Evolutionary conservation across 257 asterid species (phyloP), one percentile per base, ranked within the genome.

Genomic region (Primulina tabacum): DNA sequence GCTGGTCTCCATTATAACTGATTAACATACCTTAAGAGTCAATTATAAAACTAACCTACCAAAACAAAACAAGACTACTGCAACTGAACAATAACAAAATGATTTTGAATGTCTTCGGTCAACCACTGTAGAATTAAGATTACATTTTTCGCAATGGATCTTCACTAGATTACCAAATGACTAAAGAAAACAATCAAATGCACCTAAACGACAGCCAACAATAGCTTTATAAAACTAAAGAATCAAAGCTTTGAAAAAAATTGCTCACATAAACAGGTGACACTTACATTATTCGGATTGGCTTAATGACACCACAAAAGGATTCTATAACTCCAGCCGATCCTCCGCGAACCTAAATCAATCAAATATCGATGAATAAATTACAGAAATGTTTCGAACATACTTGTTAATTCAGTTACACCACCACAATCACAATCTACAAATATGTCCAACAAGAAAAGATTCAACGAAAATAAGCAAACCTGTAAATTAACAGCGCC

Each of bases 321-420:
- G 96, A 91, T 81, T 91, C 97, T n/a, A 91, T 73, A 28, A 89
- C 80, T 67, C 97, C 96, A 53, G 95, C 95, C 47, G 96, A 82
- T 77, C 97, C 97, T 33, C 95, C 96, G 33, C 95, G 96, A 75
- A 91, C 96, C 97, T 90, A 80, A 47, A 71, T 34, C 20, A 62
- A 20, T 14, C 2, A 58, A 61, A 47, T 59, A 64, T 65, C 1
- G 33, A 20, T 26, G 47, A 5, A 50, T 18, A 57, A 34, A 32
- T 5, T 65, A 64, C 30, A 14, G 61, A 60, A 21, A 67, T 0
- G 4, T 14, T 11, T 6, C 29, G 1, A 35, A 14, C 32, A 73
- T 20, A 4, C 37, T 67, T 50, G 28, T 30, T 6, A 58, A 16
- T 18, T 21, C 32, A 24, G 50, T 21, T 62, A 62, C 28, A 57